phyloP scores from a whole-genome alignment of 1,284 basidiomycete species.

The Volvariella volvacea region DNA sequence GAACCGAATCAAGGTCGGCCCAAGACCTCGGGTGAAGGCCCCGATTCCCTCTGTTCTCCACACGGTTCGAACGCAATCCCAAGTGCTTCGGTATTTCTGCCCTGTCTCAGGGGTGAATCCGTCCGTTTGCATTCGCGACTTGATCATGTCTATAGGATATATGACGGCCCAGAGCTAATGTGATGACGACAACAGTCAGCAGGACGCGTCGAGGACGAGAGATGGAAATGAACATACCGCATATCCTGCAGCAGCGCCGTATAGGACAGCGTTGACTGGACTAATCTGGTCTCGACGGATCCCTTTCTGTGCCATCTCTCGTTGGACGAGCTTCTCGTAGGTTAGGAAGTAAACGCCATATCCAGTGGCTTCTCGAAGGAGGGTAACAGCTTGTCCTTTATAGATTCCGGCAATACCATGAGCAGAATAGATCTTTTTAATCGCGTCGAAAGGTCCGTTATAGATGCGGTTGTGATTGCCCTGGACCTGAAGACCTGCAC shows the following conservation, averaged over 20 bases:
- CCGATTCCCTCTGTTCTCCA: slow-evolving; percentile 76
- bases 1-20: slow-evolving; percentile 87
- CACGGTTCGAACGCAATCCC: slow-evolving; percentile 80
- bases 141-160: slow-evolving; percentile 94
- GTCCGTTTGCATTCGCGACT: slow-evolving; percentile 94
- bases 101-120: slow-evolving; percentile 69
- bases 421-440: slow-evolving; percentile 69
- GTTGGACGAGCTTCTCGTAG: slow-evolving; percentile 90
- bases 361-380: slow-evolving; percentile 80
- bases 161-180: slow-evolving; percentile 75
- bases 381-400: slow-evolving; percentile 89
- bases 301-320: slow-evolving; percentile 67
- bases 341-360: slow-evolving; percentile 90
- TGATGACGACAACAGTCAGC: slow-evolving; percentile 3
- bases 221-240: slow-evolving; percentile 43
- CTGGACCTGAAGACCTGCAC: slow-evolving; percentile 83
- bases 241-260: slow-evolving; percentile 84
- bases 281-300: slow-evolving; percentile 73
- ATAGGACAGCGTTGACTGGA: slow-evolving; percentile 72
- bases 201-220: slow-evolving; percentile 2
- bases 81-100: slow-evolving; percentile 75
- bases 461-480: slow-evolving; percentile 68
- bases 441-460: slow-evolving; percentile 81
- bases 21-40: slow-evolving; percentile 87
- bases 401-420: slow-evolving; percentile 83